phyloP scores from a whole-genome alignment of 495 filamentous ascomycete genomes.

The Hypoxylon crocopeplum region DNA sequence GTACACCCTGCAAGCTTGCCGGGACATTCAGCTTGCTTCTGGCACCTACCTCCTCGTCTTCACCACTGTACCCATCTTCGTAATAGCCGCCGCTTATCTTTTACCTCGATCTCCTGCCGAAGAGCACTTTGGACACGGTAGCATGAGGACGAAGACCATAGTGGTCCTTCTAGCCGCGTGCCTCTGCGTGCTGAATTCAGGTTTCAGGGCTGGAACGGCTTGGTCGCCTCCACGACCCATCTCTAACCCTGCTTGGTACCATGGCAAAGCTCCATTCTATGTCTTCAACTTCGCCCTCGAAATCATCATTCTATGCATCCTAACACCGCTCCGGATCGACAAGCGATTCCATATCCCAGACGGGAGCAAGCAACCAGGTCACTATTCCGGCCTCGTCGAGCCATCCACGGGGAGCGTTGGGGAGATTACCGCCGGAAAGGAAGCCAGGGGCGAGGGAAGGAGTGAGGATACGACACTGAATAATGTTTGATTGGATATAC shows the following conservation, averaged over 20 bases:
- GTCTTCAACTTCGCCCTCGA: slow-evolving; percentile 79
- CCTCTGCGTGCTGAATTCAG: slow-evolving; percentile 70
- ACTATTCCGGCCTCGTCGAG: slow-evolving; percentile 42
- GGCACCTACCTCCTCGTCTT: slow-evolving; percentile 72
- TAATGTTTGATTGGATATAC: slow-evolving; percentile 3
- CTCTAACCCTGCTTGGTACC: slow-evolving; percentile 69
- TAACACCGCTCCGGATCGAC: slow-evolving; percentile 72
- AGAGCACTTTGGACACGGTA: slow-evolving; percentile 75
- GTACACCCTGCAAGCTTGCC: slow-evolving; percentile 56
- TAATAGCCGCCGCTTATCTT: slow-evolving; percentile 60
- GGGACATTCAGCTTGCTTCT: slow-evolving; percentile 71
- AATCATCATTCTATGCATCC: slow-evolving; percentile 67
- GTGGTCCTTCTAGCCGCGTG: slow-evolving; percentile 61
- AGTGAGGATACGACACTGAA: slow-evolving; percentile 7
- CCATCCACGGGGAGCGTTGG: slow-evolving; percentile 5
- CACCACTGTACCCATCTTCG: slow-evolving; percentile 73
- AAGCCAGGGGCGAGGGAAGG: not conserved
- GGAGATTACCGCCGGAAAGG: slow-evolving; percentile 9
- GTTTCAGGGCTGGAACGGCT: slow-evolving; percentile 66
- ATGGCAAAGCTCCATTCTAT: slow-evolving; percentile 77
- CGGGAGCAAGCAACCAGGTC: slow-evolving; percentile 48
- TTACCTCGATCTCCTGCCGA: slow-evolving; percentile 55
- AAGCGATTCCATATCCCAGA: slow-evolving; percentile 72
- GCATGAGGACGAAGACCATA: slow-evolving; percentile 65
- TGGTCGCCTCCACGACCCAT: slow-evolving; percentile 60